These are phyloP conservation scores for Celoporthe dispersa DNA, from an alignment of 2,329 filamentous ascomycete genomes.

Conservation along the genomic window DNA sequence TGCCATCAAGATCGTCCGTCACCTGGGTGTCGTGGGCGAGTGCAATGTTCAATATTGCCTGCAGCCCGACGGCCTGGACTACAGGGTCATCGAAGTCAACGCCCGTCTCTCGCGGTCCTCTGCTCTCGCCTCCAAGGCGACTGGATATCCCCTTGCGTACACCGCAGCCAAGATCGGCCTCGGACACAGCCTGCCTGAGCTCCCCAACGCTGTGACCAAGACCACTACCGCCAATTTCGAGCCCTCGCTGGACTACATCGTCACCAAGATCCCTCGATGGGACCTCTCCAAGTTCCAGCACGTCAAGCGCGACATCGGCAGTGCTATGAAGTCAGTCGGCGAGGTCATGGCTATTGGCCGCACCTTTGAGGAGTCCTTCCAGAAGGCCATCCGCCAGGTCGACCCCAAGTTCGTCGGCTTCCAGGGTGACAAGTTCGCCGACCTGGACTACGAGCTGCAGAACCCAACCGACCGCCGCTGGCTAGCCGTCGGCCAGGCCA, in stretches of 20 bases:
- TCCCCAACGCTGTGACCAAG: slow-evolving; percentile 97
- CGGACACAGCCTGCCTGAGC: slow-evolving; percentile 90
- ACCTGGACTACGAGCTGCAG: slow-evolving; percentile 85
- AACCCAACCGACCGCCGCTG: slow-evolving; percentile 97
- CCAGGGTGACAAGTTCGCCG: slow-evolving; percentile 92
- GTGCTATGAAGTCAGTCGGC: slow-evolving; percentile 98
- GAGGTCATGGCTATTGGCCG: slow-evolving; percentile 99
- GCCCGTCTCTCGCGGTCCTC: slow-evolving; percentile 94
- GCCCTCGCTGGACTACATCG: slow-evolving; percentile 94
- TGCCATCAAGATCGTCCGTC: slow-evolving; percentile 94
- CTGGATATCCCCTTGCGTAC: slow-evolving; percentile 94
- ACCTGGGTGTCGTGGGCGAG: slow-evolving; percentile 95
- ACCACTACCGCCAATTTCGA: slow-evolving; percentile 99
- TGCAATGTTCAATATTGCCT: slow-evolving; percentile 99
- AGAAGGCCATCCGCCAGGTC: slow-evolving; percentile 97
- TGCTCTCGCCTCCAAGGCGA: slow-evolving; percentile 94
- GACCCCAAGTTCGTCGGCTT: slow-evolving; percentile 91
- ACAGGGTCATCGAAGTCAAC: slow-evolving; percentile 99
- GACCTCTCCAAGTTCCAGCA: slow-evolving; percentile 99
- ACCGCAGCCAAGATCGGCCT: slow-evolving; percentile 98
- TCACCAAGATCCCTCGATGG: slow-evolving; percentile 98
- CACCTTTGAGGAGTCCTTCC: slow-evolving; percentile 98
- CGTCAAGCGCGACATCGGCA: slow-evolving; percentile 95
- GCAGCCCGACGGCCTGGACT: slow-evolving; percentile 93
- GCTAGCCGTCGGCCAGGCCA: slow-evolving; percentile 96